These are phyloP conservation scores for Rhododendron mucronatum DNA, from an alignment of 148 eudicot species.

Conservation along the genomic window DNA sequence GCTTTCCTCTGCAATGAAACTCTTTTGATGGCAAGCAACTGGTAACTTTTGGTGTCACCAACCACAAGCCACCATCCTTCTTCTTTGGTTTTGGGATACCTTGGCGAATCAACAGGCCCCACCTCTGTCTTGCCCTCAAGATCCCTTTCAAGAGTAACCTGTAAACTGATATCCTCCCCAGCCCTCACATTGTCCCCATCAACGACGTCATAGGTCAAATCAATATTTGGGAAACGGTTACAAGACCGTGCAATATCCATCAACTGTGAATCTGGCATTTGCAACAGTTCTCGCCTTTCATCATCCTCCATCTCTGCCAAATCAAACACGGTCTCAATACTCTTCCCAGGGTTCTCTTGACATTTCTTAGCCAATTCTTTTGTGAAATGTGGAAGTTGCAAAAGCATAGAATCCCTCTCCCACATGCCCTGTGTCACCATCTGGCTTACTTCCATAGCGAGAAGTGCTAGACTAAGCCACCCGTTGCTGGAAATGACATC, in stretches of 20 bases:
- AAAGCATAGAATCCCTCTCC: conserved; percentile 91
- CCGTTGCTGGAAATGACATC: conserved; percentile 92
- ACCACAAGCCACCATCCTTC: conserved; percentile 94
- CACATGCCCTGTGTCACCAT: conserved; percentile 98
- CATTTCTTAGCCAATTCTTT: conserved; percentile 75
- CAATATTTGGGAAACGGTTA: conserved; percentile 78
- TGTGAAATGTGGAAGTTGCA: conserved; percentile 82
- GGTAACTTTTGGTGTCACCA: conserved; percentile 66
- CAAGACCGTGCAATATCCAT: conserved; percentile 74
- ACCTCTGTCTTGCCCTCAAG: conserved; percentile 65
- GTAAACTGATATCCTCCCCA: conserved; percentile 49
- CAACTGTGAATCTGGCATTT: conserved; percentile 64
- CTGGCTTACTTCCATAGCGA: conserved; percentile 92
- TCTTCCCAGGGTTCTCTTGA: conserved; percentile 70
- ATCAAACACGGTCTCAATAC: conserved; percentile 75
- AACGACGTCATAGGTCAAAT: conserved; percentile 54
- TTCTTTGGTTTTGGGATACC: conserved; percentile 74
- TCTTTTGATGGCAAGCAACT: conserved; percentile 79
- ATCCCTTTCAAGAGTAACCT: conserved; percentile 66
- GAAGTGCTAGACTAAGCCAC: conserved; percentile 83
- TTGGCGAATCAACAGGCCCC: conserved; percentile 65
- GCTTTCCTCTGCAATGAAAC: conserved; percentile 69
- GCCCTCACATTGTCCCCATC: conserved; percentile 44
- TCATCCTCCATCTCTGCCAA: conserved; percentile 83
- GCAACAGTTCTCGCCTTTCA: conserved; percentile 57